Percentiles rank a stretch among this genome's conserved stretches.
These are phyloP conservation scores for Casuarina equisetifolia DNA, from an alignment of 306 rosid species.

Conservation along the genomic window DNA sequence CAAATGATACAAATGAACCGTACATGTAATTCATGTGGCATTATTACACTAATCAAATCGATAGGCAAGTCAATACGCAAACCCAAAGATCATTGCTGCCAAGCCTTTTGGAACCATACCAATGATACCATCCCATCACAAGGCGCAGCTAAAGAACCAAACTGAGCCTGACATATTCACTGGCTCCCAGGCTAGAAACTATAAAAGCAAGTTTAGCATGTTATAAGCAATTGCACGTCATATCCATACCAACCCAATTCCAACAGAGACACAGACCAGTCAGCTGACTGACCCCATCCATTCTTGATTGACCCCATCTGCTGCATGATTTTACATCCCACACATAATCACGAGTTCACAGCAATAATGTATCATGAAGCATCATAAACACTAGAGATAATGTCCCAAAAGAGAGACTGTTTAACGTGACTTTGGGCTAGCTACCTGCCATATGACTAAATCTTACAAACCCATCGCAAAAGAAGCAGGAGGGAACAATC, in stretches of 20 bases:
- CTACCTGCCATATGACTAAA: not conserved
- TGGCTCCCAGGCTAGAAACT: not conserved
- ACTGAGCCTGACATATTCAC: not conserved
- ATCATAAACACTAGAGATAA: not conserved
- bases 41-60: not conserved
- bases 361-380: not conserved
- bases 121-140: not conserved
- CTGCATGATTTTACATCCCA: not conserved
- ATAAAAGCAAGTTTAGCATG: not conserved
- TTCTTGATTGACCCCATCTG: not conserved
- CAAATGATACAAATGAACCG: not conserved
- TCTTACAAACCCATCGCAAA: not conserved
- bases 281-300: not conserved
- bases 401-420: not conserved
- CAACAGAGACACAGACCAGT: not conserved
- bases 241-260: not conserved
- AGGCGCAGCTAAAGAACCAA: not conserved
- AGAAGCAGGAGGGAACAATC: not conserved
- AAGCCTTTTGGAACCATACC: not conserved
- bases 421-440: not conserved
- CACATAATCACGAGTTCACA: not conserved
- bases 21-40: not conserved
- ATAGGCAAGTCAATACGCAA: not conserved
- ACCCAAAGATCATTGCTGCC: not conserved
- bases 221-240: slow-evolving; percentile 8